These are phyloP conservation scores for Solanum etuberosum DNA, from an alignment of 257 asterid genomes.

Conservation along the genomic window DNA sequence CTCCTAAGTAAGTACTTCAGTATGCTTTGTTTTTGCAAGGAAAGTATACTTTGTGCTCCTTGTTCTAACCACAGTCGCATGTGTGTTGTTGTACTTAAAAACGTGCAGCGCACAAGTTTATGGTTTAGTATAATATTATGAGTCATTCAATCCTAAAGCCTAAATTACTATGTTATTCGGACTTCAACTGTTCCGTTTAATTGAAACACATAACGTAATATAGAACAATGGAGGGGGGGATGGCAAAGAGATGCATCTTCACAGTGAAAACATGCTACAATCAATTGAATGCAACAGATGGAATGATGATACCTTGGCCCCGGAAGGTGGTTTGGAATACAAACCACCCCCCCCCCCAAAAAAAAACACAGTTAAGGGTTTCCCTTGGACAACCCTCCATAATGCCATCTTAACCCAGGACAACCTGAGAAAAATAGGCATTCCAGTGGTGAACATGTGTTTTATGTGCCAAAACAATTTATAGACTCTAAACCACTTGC, in stretches of 20 bases:
- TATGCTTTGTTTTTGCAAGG: neutral
- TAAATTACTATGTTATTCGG: neutral
- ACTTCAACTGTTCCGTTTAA: neutral
- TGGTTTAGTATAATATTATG: neutral
- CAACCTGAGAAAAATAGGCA: neutral
- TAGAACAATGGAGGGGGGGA: neutral
- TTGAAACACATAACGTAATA: neutral
- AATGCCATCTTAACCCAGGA: neutral
- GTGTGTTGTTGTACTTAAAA: neutral
- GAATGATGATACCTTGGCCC: no score
- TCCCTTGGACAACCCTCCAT: neutral
- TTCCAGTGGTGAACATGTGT: neutral
- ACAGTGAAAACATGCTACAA: no score
- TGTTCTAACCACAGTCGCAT: neutral
- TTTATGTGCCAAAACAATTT: neutral
- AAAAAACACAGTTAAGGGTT: no score
- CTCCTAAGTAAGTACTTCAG: neutral
- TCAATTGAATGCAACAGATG: no score
- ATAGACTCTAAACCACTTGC: neutral
- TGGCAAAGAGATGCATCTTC: no score
- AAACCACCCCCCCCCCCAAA: no score
- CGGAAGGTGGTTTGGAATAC: no score
- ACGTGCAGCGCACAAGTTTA: neutral
- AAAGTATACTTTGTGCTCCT: neutral
- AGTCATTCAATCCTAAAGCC: neutral